Percentiles rank a stretch among this genome's conserved stretches.
Evolutionary conservation across 2,329 filamentous ascomycete genomes (phyloP).

Genomic region (Alternaria alternata): DNA sequence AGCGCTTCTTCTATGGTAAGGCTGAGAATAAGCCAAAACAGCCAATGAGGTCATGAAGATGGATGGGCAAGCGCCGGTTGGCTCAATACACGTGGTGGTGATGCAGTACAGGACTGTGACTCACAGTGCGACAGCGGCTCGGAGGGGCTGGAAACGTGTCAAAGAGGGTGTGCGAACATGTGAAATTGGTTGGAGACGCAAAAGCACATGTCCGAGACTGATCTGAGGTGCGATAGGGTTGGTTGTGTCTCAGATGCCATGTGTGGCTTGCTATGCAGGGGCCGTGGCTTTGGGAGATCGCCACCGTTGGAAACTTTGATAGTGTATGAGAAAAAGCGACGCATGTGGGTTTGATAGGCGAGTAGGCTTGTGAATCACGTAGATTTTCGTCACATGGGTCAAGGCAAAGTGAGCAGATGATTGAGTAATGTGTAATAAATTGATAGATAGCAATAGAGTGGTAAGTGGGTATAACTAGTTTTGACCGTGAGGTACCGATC

Average conservation of each 20-base stretch:
- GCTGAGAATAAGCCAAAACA: constrained; percentile 14
- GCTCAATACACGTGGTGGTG: constrained; percentile 6
- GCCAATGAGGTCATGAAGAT: constrained; percentile 15
- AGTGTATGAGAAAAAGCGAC: constrained; percentile 7
- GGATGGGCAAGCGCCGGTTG: constrained; percentile 21
- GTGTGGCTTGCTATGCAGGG: constrained; percentile 33
- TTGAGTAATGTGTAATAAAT: constrained; percentile 21
- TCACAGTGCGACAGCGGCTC: constrained; percentile 17
- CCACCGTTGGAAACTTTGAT: constrained; percentile 12
- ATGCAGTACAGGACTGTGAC: constrained; percentile 19
- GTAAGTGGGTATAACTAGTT: constrained; percentile 38
- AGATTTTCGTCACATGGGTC: background rate
- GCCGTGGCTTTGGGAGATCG: constrained; percentile 18
- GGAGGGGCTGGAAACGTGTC: constrained; percentile 1
- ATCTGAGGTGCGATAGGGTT: constrained; percentile 26
- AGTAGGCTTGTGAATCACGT: constrained; percentile 1
- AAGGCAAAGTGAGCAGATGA: background rate
- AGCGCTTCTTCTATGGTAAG: constrained; percentile 15
- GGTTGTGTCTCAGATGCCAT: constrained; percentile 40
- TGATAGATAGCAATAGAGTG: constrained; percentile 30
- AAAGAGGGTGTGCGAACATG: constrained; percentile 22
- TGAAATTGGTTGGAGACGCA: constrained; percentile 12
- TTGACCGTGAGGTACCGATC: constrained; percentile 41
- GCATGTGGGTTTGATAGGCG: constrained; percentile 1
- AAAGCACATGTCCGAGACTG: constrained; percentile 18